These are phyloP conservation scores for Cladosporium austrohemisphaericum DNA, from an alignment of 2,329 filamentous ascomycete genomes.

Conservation along the genomic window DNA sequence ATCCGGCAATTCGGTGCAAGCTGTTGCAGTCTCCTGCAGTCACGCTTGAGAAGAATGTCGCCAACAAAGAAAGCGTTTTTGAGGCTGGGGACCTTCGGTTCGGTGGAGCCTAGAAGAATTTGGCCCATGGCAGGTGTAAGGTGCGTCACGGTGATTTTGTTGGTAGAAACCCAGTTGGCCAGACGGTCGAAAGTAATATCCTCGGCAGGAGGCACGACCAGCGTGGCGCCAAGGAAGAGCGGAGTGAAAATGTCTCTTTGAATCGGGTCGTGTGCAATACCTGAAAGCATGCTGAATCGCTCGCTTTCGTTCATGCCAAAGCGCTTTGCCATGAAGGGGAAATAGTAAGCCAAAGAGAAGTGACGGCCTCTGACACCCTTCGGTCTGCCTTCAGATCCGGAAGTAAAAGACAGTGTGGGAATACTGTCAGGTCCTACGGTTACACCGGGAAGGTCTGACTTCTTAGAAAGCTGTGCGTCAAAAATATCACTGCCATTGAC, in stretches of 20 bases:
- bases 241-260: slow-evolving; percentile 82
- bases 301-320: slow-evolving; percentile 71
- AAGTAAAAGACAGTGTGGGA: slow-evolving; percentile 62
- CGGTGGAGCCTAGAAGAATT: slow-evolving; percentile 80
- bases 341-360: slow-evolving; percentile 81
- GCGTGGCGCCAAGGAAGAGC: slow-evolving; percentile 74
- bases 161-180: slow-evolving; percentile 80
- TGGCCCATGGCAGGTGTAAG: slow-evolving; percentile 96
- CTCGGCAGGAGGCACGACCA: slow-evolving; percentile 75
- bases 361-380: slow-evolving; percentile 88
- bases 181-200: slow-evolving; percentile 83
- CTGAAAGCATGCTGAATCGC: slow-evolving; percentile 77
- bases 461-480: slow-evolving; percentile 49
- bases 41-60: slow-evolving; percentile 79
- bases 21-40: slow-evolving; percentile 71
- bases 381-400: slow-evolving; percentile 70
- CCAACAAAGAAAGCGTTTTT: slow-evolving; percentile 85
- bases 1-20: slow-evolving; percentile 73
- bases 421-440: slow-evolving; percentile 81
- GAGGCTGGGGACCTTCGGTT: slow-evolving; percentile 60
- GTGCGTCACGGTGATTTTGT: slow-evolving; percentile 75
- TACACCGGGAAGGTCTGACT: slow-evolving; percentile 61
- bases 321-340: slow-evolving; percentile 84
- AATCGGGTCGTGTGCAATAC: slow-evolving; percentile 70
- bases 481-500: slow-evolving; percentile 62